Percentiles rank a stretch among this genome's conserved stretches.
Evolutionary conservation across 148 eudicot genomes (phyloP).

Genomic region (Vaccinium corymbosum): DNA sequence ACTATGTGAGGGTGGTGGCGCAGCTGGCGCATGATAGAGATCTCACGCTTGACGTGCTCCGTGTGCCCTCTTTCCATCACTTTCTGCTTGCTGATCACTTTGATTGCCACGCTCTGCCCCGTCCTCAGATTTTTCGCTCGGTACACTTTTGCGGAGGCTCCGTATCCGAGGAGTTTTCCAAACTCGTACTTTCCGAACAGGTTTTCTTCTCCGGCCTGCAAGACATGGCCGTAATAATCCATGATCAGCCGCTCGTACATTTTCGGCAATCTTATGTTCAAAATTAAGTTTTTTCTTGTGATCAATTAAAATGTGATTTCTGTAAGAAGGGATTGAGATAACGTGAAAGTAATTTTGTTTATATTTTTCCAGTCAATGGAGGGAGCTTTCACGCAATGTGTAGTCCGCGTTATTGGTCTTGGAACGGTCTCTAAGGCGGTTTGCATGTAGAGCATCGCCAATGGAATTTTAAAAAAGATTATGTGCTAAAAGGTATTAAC

Average conservation of each 20-base stretch:
- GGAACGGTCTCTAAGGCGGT: too few relatives aligned
- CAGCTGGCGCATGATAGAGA: constrained; percentile 52
- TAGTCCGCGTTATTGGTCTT: too few relatives aligned
- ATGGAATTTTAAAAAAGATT: too few relatives aligned
- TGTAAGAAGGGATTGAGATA: too few relatives aligned
- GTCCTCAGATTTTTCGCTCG: constrained; percentile 41
- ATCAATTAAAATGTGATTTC: too few relatives aligned
- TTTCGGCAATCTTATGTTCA: not conserved
- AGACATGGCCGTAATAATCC: not conserved
- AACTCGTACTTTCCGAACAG: constrained; percentile 57
- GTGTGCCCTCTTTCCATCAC: constrained; percentile 28
- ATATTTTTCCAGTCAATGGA: too few relatives aligned
- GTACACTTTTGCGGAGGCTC: constrained; percentile 70
- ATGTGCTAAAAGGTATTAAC: too few relatives aligned
- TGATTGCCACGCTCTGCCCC: constrained; percentile 63
- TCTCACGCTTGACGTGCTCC: constrained; percentile 45
- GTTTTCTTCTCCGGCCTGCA: not conserved
- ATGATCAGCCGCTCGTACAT: not conserved
- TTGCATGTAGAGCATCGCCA: too few relatives aligned
- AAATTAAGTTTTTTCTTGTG: too few relatives aligned
- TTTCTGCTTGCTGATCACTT: constrained; percentile 40
- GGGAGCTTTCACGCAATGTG: too few relatives aligned
- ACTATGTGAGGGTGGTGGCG: constrained; percentile 65
- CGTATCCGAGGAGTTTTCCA: constrained; percentile 54
- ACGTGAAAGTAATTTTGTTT: too few relatives aligned